A percentile compares a stretch with the other conserved stretches of the same genome.
These are phyloP conservation scores for Pilobolus umbonatus DNA, from an alignment of 192 early-diverging fungal species.

Conservation along the genomic window DNA sequence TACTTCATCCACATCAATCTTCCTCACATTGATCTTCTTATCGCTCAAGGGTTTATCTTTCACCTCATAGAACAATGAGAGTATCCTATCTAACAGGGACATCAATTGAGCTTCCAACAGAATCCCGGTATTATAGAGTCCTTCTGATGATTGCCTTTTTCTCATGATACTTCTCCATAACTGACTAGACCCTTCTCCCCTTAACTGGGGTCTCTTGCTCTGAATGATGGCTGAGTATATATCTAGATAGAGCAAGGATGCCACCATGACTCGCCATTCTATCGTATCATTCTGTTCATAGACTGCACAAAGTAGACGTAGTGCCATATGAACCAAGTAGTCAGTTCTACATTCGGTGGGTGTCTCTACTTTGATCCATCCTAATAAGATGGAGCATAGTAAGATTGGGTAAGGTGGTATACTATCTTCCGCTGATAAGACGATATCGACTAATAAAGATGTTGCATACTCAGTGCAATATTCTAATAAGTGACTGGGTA, in stretches of 20 bases:
- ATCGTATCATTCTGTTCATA: not conserved
- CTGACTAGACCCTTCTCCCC: not conserved
- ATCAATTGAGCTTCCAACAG: conserved; percentile 15
- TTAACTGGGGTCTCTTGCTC: not conserved
- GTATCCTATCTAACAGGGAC: conserved; percentile 13
- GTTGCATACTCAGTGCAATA: not conserved
- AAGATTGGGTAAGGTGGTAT: not conserved
- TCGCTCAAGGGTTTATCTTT: not conserved
- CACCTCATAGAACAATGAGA: conserved; percentile 3
- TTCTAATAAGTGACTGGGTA: not conserved
- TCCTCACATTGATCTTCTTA: conserved; percentile 13
- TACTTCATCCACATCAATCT: conserved; percentile 33
- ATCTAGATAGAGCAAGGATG: conserved; percentile 17
- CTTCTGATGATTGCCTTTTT: not conserved
- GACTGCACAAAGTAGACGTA: conserved; percentile 1
- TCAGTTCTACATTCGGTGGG: not conserved
- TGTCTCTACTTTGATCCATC: conserved; percentile 4
- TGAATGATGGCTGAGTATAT: conserved; percentile 12
- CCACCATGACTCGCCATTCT: conserved; percentile 7
- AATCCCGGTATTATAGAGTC: not conserved
- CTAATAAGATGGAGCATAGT: conserved; percentile 5
- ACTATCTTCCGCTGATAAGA: not conserved
- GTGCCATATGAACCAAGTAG: not conserved
- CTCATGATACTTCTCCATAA: not conserved
- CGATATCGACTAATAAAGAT: not conserved